Evolutionary conservation across 345 rosid genomes (phyloP).

Genomic region (Barbarea vulgaris): DNA sequence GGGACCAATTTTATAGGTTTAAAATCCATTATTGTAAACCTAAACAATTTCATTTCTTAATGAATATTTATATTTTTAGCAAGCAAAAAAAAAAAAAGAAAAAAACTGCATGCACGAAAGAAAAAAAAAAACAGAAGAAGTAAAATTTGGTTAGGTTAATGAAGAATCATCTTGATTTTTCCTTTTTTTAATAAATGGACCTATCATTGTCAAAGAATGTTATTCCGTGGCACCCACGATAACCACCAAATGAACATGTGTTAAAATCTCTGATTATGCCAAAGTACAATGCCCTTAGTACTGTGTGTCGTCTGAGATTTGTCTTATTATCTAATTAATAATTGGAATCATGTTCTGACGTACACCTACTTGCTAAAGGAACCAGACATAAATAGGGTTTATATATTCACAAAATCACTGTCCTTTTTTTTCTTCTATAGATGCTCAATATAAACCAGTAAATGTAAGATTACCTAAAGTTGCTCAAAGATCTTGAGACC

Average conservation of each 20-base stretch:
- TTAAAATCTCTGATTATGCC: conserved; percentile 26
- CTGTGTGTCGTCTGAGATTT: conserved; percentile 24
- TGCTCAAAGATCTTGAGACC: conserved; percentile 31
- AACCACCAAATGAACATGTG: not conserved
- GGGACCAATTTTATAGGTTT: too few relatives aligned
- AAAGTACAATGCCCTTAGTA: conserved; percentile 37
- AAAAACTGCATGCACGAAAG: too few relatives aligned
- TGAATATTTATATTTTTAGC: too few relatives aligned
- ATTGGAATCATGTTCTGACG: conserved; percentile 40
- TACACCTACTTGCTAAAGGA: conserved; percentile 37
- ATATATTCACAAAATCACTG: conserved; percentile 25
- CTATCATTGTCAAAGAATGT: conserved; percentile 27
- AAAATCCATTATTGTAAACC: too few relatives aligned
- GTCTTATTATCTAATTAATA: conserved; percentile 26
- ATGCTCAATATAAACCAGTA: conserved; percentile 42
- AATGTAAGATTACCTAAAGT: conserved; percentile 21
- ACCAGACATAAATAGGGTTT: conserved; percentile 14
- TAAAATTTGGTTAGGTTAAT: conserved; percentile 2
- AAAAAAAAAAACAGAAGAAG: too few relatives aligned
- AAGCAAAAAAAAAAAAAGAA: too few relatives aligned
- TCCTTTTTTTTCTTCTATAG: conserved; percentile 23
- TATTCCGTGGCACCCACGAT: conserved; percentile 32
- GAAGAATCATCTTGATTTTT: not conserved
- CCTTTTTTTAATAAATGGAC: not conserved
- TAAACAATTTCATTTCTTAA: too few relatives aligned